Evolutionary conservation across 768 basidiomycete genomes (phyloP), one percentile per base, ranked within the genome.

Genomic region (Cystofilobasidium ferigula): DNA sequence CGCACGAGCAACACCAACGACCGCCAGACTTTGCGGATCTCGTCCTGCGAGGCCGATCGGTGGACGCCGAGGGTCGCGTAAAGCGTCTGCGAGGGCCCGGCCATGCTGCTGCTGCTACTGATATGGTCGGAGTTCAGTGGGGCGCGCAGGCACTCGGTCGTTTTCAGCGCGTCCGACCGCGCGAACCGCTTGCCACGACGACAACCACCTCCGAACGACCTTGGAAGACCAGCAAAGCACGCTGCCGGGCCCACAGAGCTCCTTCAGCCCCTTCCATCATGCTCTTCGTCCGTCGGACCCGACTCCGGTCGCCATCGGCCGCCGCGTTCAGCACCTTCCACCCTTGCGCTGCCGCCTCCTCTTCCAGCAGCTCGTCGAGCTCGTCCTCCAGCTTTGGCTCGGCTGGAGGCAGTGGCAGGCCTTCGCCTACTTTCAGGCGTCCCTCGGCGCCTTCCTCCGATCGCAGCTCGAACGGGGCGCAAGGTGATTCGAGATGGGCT

Each of bases 11-110:
- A 42, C 18, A 67, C 47, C 18, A 62, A 42, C 20, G 40, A 36
- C 30, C 65, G 54, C 65, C 65, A 67, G 40, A 47, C 40, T 20
- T n/a, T n/a, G 18, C 59, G 60, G 45, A 67, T 67, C 30, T 54
- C 51, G 12, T 43, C 51, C 22, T 54, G 32, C 0, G 65, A 61
- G 0, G 65, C 65, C 4, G 26, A 12, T 10, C 34, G 43, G 1
- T 28, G 1, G 26, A 62, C 60, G 53, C 45, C 60, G 20, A 67
- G 65, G 20, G 28, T 36, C 1, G 38, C 30, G 54, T 67, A 67
- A 24, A 36, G 20, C 24, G 34, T 59, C 42, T 14, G 13, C 20
- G 40, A 14, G 3, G 14, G 5, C 14, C 40, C 13, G 40, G 4
- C 40, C 13, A 18, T 18, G 7, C 14, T 18, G 14, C n/a, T n/a